Evolutionary conservation across 2,329 filamentous ascomycete species (phyloP), one percentile per base, ranked within the genome.

Genomic region (Nannizzia gypsea): DNA sequence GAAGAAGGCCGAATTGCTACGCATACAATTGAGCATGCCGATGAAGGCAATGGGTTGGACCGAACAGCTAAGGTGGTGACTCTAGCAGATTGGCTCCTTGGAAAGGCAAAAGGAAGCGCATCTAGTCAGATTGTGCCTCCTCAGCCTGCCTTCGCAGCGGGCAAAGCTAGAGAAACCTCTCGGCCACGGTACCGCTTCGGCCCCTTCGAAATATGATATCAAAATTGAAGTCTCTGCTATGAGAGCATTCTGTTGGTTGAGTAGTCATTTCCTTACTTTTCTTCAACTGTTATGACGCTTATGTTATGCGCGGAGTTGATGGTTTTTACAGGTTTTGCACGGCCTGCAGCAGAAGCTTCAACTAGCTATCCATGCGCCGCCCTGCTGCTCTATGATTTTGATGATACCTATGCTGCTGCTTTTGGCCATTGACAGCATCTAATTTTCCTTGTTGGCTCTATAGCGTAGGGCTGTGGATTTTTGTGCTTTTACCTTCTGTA

Each of bases 1-100:
- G 80, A 84, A 54, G 82, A 95, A 67, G 93, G 93, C 1, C 81
- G 90, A 64, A 84, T 99, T 38, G 74, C 88, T 55, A 90, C 84
- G 66, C 93, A 97, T 72, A 95, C 89, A 0, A 97, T 99, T 68
- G 93, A 99, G 74, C 89, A 95, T 74, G 88, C 89, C 1, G 88
- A 96, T 67, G 86, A 93, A 67, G 85, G 86, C 15, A 83, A 86
- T 42, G 84, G 89, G 62, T 95, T 87, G 84, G 91, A 96, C 67
- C 84, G 83, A 63, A 90, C 88, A 26, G 86, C 89, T 22, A 89
- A 86, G 69, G 88, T 99, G 20, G 90, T 97, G 15, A 90, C 88
- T 13, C 77, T 97, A 65, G 96, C 93, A 15, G 93, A 99, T 71
- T 97, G 93, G 92, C 75, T 99, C 64, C 78, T 97, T 42, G 90